phyloP scores from a whole-genome alignment of 2,329 filamentous ascomycete species.

The Septoria petroselini region DNA sequence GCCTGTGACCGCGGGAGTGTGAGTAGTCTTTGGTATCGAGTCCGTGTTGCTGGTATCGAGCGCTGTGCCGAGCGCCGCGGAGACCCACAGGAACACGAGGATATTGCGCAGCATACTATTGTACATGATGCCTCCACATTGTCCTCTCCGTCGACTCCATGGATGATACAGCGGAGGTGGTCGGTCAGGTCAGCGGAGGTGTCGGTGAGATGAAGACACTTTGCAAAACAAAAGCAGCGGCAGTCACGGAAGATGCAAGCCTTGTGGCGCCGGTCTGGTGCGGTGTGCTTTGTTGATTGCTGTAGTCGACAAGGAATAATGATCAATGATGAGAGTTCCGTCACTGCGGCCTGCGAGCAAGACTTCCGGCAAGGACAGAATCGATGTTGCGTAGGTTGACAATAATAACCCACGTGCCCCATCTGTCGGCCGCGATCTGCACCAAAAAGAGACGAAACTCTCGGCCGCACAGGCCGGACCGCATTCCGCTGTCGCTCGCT shows the following conservation, averaged over 20 bases:
- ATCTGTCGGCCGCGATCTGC: too few relatives aligned
- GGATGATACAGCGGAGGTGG: background rate
- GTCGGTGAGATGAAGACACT: conserved; percentile 8
- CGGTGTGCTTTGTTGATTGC: too few relatives aligned
- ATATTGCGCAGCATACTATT: conserved; percentile 27
- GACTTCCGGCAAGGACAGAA: too few relatives aligned
- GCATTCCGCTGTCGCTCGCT: too few relatives aligned
- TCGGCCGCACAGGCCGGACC: too few relatives aligned
- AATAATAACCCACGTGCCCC: too few relatives aligned
- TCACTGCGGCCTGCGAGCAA: too few relatives aligned
- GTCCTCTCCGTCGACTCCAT: conserved; percentile 10
- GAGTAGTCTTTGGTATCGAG: conserved; percentile 15
- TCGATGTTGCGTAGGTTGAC: too few relatives aligned
- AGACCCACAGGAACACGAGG: conserved; percentile 24
- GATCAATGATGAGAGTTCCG: too few relatives aligned
- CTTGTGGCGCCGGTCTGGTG: background rate
- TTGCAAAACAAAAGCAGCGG: conserved; percentile 11
- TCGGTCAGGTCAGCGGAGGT: background rate
- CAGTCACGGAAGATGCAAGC: background rate
- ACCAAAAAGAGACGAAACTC: too few relatives aligned
- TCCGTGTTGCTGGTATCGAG: conserved; percentile 14
- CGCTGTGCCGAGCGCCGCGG: conserved; percentile 19
- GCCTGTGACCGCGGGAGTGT: conserved; percentile 7
- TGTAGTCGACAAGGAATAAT: too few relatives aligned
- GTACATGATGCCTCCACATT: conserved; percentile 31